Base-by-base conservation (phyloP, 2,329 filamentous ascomycete genomes). In the Talaromyces funiculosus region DNA sequence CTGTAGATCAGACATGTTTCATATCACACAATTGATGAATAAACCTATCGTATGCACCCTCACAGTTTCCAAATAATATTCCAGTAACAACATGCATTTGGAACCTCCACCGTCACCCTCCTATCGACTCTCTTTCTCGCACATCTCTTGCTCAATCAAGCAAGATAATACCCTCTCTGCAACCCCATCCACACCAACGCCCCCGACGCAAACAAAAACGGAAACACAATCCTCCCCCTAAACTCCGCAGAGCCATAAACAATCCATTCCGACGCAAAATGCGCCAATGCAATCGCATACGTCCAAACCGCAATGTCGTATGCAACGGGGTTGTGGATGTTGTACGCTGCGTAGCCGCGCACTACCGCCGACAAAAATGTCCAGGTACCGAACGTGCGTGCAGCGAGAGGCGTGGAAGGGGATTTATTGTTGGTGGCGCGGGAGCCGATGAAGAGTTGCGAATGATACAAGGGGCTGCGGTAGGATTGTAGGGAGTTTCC, bases 401-500 rank as follows among this genome's bases (percentile, higher is more conserved):
- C 87, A 10, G 86, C 87, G 31, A 96, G 84, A 4, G 88, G 85
- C 5, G 90, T 92, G 60, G 90, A 84, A 75, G 74, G 82, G 62
- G 78, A 76, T 33, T 72, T 73, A 43, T 77, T 67, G 55, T 85
- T 85, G 66, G 80, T 72, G 29, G 78, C 74, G 20, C 86, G 75
- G 68, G 85, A 86, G 64, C 62, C 67, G 54, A 68, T 74, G 70
- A 97, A 99, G 71, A 97, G 85, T 73, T 90, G 88, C n/a, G 87
- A 86, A 7, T 92, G 92, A 78, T 90, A 95, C 73, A 86, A 82
- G 3, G 92, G 82, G 18, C 91, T 95, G 37, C 80, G 70, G 77
- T 96, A 95, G 71, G 90, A 86, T 80, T 97, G 92, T 51, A 95
- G 73, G 37, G 86, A 89, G 81, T 99, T 99, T 69, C 85, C 88